These are phyloP conservation scores for Backusella tuberculispora DNA, from an alignment of 192 early-diverging fungal species.

Conservation along the genomic window DNA sequence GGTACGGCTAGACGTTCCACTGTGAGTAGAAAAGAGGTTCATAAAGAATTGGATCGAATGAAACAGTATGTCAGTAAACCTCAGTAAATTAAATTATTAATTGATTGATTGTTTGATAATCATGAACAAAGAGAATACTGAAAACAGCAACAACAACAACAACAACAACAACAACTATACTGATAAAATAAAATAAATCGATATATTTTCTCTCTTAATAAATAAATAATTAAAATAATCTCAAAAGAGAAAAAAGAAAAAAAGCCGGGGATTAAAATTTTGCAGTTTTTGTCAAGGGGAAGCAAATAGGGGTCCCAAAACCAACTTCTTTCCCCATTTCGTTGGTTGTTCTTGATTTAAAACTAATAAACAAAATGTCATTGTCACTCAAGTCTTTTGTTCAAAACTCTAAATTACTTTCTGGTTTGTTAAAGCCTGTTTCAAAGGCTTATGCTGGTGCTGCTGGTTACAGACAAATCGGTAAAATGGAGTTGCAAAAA, in stretches of 20 bases:
- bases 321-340: too few relatives aligned
- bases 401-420: conserved; percentile 57
- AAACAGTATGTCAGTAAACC: conserved; percentile 26
- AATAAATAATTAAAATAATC: too few relatives aligned
- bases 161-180: neutral
- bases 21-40: conserved; percentile 42
- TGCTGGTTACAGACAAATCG: conserved; percentile 72
- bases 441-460: conserved; percentile 68
- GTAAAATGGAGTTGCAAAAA: conserved; percentile 53
- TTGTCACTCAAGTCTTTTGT: conserved; percentile 22
- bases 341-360: too few relatives aligned
- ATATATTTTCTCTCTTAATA: too few relatives aligned
- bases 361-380: too few relatives aligned
- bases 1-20: conserved; percentile 16
- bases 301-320: too few relatives aligned
- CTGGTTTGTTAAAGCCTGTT: conserved; percentile 58
- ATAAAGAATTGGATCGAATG: conserved; percentile 43
- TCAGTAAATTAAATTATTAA: neutral
- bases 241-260: too few relatives aligned
- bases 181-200: too few relatives aligned
- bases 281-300: too few relatives aligned
- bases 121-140: too few relatives aligned
- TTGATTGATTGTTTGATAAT: too few relatives aligned
- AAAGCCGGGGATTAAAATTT: too few relatives aligned
- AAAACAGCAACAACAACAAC: neutral